A percentile compares a stretch with the other conserved stretches of the same genome.
These are phyloP conservation scores for Phlyctochytrium planicorne DNA, from an alignment of 192 early-diverging fungal species.

Conservation along the genomic window DNA sequence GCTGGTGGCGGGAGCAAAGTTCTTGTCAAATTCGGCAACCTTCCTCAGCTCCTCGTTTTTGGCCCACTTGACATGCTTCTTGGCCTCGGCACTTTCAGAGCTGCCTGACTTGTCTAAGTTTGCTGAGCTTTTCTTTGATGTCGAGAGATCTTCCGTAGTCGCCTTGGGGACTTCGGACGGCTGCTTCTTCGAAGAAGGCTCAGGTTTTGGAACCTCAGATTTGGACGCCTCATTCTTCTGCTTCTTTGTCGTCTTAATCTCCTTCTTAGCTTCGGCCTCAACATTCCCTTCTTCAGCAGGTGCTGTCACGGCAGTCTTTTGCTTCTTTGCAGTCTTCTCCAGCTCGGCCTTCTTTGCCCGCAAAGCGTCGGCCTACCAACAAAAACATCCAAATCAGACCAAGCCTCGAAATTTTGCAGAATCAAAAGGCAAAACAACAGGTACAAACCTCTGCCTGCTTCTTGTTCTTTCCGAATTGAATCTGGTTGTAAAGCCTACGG, in stretches of 20 bases:
- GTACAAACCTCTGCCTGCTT: slow-evolving; percentile 68
- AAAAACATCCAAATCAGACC: neutral
- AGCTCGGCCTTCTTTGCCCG: neutral
- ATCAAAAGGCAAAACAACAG: no score
- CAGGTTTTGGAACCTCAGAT: neutral
- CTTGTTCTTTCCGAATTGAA: slow-evolving; percentile 71
- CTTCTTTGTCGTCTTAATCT: neutral
- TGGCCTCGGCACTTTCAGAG: neutral
- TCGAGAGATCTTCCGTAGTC: no score
- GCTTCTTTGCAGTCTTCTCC: neutral
- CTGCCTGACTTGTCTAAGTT: no score
- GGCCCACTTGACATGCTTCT: slow-evolving; percentile 5
- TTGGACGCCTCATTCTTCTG: neutral
- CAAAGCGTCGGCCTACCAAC: neutral
- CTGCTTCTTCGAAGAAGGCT: no score
- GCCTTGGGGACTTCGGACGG: no score
- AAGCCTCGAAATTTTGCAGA: neutral
- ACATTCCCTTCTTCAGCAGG: no score
- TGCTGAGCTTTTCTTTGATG: no score
- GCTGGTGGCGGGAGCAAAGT: no score
- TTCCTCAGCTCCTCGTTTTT: neutral
- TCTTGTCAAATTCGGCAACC: neutral
- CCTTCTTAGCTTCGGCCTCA: no score
- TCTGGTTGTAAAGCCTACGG: slow-evolving; percentile 73
- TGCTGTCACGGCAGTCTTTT: no score